phyloP scores from a whole-genome alignment of 1,284 basidiomycete genomes.

The Rhodotorula sp. region DNA sequence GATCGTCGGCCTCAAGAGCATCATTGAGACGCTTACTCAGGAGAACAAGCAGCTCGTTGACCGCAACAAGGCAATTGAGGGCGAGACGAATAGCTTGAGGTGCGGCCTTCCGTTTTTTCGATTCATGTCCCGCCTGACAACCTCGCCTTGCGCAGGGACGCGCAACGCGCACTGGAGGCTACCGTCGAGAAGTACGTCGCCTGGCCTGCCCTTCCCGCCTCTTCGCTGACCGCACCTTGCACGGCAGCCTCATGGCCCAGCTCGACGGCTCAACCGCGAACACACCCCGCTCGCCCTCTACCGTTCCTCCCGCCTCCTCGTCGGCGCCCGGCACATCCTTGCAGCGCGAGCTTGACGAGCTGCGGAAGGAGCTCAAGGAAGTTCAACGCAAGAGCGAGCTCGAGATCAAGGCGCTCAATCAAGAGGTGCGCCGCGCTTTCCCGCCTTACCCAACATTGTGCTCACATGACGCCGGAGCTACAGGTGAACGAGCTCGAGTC shows the following conservation, averaged over 20 bases:
- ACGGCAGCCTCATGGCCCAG: slow-evolving; percentile 39
- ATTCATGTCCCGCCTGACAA: neutral
- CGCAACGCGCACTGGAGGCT: slow-evolving; percentile 68
- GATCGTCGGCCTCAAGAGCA: slow-evolving; percentile 51
- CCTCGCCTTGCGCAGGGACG: slow-evolving; percentile 16
- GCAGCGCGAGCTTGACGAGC: slow-evolving; percentile 43
- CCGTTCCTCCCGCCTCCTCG: neutral
- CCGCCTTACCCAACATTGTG: no score
- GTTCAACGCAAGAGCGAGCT: slow-evolving; percentile 47
- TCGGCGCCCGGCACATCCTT: slow-evolving; percentile 34
- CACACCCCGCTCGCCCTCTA: neutral
- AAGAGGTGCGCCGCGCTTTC: slow-evolving; percentile 32
- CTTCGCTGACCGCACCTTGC: slow-evolving; percentile 49
- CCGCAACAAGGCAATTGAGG: slow-evolving; percentile 47
- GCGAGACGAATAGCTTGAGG: slow-evolving; percentile 67
- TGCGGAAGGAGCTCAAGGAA: slow-evolving; percentile 43
- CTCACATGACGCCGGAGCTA: no score
- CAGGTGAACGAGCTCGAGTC: slow-evolving; percentile 83
- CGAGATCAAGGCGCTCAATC: slow-evolving; percentile 43
- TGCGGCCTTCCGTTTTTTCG: neutral
- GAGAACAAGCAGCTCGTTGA: slow-evolving; percentile 65
- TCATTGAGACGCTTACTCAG: slow-evolving; percentile 81
- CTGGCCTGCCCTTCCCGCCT: neutral
- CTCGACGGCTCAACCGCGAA: slow-evolving; percentile 10
- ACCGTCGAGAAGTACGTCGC: slow-evolving; percentile 65